Base-by-base conservation (phyloP, 1,284 basidiomycete species). In the Puccinia sorghi region DNA sequence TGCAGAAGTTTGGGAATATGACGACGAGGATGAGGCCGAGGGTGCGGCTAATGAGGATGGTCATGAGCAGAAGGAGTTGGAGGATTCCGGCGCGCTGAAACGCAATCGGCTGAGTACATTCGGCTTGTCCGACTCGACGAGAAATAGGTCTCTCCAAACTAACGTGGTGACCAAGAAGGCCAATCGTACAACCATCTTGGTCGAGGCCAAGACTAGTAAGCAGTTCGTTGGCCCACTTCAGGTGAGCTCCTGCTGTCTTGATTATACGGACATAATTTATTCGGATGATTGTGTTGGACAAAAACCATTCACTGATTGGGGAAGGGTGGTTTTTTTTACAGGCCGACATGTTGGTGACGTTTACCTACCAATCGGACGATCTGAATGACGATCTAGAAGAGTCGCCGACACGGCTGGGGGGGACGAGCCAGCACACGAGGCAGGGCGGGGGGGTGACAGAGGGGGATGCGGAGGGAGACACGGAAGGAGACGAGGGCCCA, bases 1-100 rank as follows among this genome's bases (percentile, higher is more conserved):
- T 82, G 93, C 93, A 41, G 94, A 97, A 84, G 93, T 92, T 54
- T 96, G 93, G 94, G 94, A 95, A 84, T 96, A 94, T 81, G 94
- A 96, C n/a, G 81, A 81, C 17, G 82, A 83, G 27, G 80, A 82
- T 15, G 80, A 81, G 4, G 79, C 70, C 73, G 91, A 92, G 57
- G 91, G 91, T 39, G 91, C 91, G 46, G 91, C 92, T 54, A 91
- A 92, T 88, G 90, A 91, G 81, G 86, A 84, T 77, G 81, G 81
- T 4, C 84, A 83, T n/a, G 83, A 83, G 2, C 81, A 27, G 67
- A 80, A 85, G 84, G 81, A 85, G 82, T 71, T 86, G 81, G 85
- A 87, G 86, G 85, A 87, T 81, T 85, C 82, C 82, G 84, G 87
- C 81, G 81, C 74, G 80, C 82, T 80, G 80, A 90, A 89, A 85